Percentiles rank a stretch among this genome's conserved stretches.
Evolutionary conservation across 1,284 basidiomycete genomes (phyloP).

Genomic region (Cryptococcus sp.): DNA sequence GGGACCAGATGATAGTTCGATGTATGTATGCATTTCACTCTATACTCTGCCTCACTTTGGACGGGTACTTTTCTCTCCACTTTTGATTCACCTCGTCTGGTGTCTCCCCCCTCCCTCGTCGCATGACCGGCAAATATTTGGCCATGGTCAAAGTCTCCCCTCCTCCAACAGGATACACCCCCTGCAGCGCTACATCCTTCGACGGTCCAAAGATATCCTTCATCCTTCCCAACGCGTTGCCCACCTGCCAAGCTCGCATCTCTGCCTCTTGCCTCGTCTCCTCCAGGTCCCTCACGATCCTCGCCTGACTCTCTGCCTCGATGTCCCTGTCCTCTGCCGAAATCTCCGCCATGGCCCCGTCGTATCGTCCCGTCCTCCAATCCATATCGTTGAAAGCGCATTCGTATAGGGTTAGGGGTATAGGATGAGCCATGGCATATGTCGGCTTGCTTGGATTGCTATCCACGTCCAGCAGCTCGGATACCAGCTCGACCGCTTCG

Average conservation of each 20-base stretch:
- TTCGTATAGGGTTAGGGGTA: constrained; percentile 90
- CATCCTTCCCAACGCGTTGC: constrained; percentile 36
- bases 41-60: constrained; percentile 4
- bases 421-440: constrained; percentile 86
- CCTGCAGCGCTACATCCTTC: constrained; percentile 29
- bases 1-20: neutral
- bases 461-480: constrained; percentile 63
- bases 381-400: constrained; percentile 66
- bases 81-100: constrained; percentile 69
- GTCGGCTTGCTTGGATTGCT: constrained; percentile 67
- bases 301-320: constrained; percentile 15
- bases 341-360: constrained; percentile 29
- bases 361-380: constrained; percentile 65
- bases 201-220: constrained; percentile 34
- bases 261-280: constrained; percentile 36
- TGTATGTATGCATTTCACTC: neutral
- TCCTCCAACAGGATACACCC: constrained; percentile 65
- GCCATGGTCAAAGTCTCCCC: constrained; percentile 58
- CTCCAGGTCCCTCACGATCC: constrained; percentile 34
- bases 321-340: constrained; percentile 11
- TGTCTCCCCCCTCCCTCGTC: constrained; percentile 61
- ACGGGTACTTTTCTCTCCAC: constrained; percentile 54
- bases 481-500: constrained; percentile 67
- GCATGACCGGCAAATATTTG: constrained; percentile 63
- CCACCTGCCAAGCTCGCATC: constrained; percentile 57